A percentile compares a stretch with the other conserved stretches of the same genome.
These are phyloP conservation scores for Pyrenochaeta sp. DNA, from an alignment of 2,329 filamentous ascomycete genomes.

Conservation along the genomic window DNA sequence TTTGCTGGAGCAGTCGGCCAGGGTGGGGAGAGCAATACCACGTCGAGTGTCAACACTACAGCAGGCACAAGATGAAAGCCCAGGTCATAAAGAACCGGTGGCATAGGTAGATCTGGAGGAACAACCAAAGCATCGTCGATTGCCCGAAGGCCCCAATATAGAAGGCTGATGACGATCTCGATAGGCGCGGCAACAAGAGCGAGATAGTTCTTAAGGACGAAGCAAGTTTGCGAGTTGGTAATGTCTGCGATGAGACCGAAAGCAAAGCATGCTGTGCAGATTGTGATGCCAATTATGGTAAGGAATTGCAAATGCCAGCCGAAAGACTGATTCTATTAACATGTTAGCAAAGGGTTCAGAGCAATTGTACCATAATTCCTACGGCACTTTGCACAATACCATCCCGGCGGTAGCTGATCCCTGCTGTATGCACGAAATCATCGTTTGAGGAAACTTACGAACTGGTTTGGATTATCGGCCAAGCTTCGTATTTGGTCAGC, in stretches of 20 bases:
- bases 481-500: constrained; percentile 35
- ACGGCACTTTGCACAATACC: background rate
- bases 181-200: constrained; percentile 72
- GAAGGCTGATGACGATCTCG: constrained; percentile 72
- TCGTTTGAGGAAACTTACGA: no score
- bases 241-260: constrained; percentile 71
- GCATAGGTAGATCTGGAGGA: constrained; percentile 46
- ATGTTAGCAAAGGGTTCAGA: constrained; percentile 10
- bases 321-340: constrained; percentile 61
- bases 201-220: constrained; percentile 71
- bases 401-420: no score
- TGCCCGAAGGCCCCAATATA: constrained; percentile 75
- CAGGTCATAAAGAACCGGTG: constrained; percentile 60
- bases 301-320: constrained; percentile 77
- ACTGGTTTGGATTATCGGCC: constrained; percentile 37
- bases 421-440: no score
- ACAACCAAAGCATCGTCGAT: constrained; percentile 63
- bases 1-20: constrained; percentile 65
- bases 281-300: constrained; percentile 73
- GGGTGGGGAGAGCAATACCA: constrained; percentile 74
- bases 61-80: constrained; percentile 63
- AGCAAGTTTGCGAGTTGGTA: constrained; percentile 61
- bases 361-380: background rate
- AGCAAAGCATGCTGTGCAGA: constrained; percentile 67
- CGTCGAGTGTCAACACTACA: constrained; percentile 68